Evolutionary conservation across 208 protist species (phyloP).

Genomic region (Crithidia fasciculata): DNA sequence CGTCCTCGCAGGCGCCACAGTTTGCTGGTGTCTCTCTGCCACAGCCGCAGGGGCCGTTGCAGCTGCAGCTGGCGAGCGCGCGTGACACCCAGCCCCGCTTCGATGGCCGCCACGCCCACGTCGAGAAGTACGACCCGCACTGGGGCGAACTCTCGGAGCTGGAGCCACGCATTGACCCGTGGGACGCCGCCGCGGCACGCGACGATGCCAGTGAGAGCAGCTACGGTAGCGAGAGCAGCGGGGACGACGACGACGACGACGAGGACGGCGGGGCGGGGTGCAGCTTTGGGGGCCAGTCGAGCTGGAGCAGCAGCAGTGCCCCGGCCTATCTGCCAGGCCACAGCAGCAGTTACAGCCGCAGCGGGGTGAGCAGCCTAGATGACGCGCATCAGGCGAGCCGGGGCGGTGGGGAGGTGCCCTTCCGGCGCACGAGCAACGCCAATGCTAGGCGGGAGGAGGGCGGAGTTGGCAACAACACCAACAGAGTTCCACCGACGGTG

Average conservation of each 20-base stretch:
- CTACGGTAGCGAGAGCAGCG: neutral
- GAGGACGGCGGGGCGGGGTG: neutral
- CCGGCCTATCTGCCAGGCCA: neutral
- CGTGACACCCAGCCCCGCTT: neutral
- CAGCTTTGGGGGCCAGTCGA: conserved; percentile 11
- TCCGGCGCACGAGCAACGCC: neutral
- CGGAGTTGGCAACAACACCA: no score
- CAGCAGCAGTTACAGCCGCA: conserved; percentile 12
- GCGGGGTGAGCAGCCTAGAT: conserved; percentile 6
- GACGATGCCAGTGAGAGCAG: neutral
- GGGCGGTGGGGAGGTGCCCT: conserved; percentile 16
- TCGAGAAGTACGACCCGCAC: neutral
- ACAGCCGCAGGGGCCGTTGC: neutral
- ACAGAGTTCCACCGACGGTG: neutral
- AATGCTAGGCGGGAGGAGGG: neutral
- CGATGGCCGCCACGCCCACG: neutral
- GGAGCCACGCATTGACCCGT: neutral
- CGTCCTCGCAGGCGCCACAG: neutral
- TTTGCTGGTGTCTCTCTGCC: neutral
- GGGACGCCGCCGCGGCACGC: neutral
- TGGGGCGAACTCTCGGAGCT: conserved; percentile 6
- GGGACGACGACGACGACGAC: neutral
- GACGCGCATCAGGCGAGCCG: neutral
- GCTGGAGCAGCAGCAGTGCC: conserved; percentile 9
- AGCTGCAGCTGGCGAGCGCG: conserved; percentile 6